Evolutionary conservation across 1,284 basidiomycete genomes (phyloP).

Genomic region (Trichosporon coremiiforme): DNA sequence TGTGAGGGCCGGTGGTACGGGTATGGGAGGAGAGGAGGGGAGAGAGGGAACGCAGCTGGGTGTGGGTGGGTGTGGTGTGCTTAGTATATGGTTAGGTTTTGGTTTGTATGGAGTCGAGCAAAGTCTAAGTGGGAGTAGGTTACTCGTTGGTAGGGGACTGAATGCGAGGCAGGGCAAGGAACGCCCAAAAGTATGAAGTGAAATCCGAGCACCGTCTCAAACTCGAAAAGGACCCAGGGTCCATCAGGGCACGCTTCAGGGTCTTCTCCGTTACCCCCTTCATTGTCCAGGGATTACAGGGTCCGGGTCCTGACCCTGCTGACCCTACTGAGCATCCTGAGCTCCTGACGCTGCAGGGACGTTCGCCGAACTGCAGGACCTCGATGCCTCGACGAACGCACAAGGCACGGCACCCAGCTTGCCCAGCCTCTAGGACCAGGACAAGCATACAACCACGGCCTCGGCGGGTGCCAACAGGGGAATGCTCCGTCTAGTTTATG

Average conservation of each 20-base stretch:
- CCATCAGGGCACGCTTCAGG: neutral
- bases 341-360: neutral
- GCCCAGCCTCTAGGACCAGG: too few species aligned
- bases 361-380: neutral
- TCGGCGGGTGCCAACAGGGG: too few species aligned
- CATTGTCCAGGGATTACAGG: neutral
- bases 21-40: neutral
- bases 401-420: too few species aligned
- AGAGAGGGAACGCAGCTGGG: neutral
- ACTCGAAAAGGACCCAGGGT: slow-evolving; percentile 12
- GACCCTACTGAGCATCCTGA: neutral
- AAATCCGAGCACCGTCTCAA: slow-evolving; percentile 16
- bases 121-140: slow-evolving; percentile 15
- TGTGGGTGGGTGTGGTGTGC: slow-evolving; percentile 7
- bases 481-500: too few species aligned
- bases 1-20: neutral
- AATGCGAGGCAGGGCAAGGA: slow-evolving; percentile 19
- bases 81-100: slow-evolving; percentile 12
- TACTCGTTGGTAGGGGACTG: slow-evolving; percentile 17
- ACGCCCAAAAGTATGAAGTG: slow-evolving; percentile 19
- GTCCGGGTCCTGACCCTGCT: neutral
- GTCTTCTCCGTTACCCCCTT: neutral
- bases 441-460: too few species aligned
- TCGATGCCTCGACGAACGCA: too few species aligned
- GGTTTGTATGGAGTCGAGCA: slow-evolving; percentile 18